phyloP scores from a whole-genome alignment of 2,329 filamentous ascomycete species.

The Phialemoniopsis sp. region DNA sequence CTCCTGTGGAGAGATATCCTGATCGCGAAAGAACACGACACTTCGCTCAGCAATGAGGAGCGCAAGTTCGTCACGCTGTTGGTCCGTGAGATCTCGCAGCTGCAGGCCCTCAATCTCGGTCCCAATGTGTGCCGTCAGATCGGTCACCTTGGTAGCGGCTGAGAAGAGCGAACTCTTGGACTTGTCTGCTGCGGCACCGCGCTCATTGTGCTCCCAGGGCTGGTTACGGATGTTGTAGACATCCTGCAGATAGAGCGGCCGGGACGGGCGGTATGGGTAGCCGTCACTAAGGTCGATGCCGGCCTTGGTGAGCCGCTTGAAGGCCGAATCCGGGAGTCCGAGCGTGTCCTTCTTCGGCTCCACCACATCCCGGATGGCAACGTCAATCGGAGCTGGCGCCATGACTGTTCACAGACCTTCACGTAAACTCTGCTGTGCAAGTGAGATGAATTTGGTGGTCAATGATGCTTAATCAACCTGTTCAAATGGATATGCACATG shows the following conservation, averaged over 20 bases:
- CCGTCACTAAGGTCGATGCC: slow-evolving; percentile 66
- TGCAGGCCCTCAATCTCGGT: slow-evolving; percentile 63
- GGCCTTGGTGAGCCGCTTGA: slow-evolving; percentile 59
- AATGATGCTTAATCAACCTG: too few species aligned
- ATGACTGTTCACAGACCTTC: slow-evolving; percentile 18
- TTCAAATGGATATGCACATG: too few species aligned
- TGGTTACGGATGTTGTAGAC: slow-evolving; percentile 60
- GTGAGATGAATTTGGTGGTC: too few species aligned
- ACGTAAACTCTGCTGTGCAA: too few species aligned
- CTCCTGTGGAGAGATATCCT: slow-evolving; percentile 57
- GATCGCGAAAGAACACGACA: slow-evolving; percentile 65
- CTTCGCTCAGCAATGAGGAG: slow-evolving; percentile 59
- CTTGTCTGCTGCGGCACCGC: slow-evolving; percentile 61
- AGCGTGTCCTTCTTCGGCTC: slow-evolving; percentile 61
- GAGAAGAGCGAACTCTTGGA: slow-evolving; percentile 57
- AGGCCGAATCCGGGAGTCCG: slow-evolving; percentile 52
- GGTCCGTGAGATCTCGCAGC: slow-evolving; percentile 54
- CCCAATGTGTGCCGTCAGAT: slow-evolving; percentile 58
- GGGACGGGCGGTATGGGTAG: slow-evolving; percentile 66
- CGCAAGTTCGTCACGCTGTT: slow-evolving; percentile 59
- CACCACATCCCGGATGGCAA: slow-evolving; percentile 59
- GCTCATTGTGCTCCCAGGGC: slow-evolving; percentile 52
- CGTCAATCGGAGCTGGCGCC: slow-evolving; percentile 55
- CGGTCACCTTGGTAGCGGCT: slow-evolving; percentile 58
- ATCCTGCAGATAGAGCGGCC: slow-evolving; percentile 66